phyloP scores from a whole-genome alignment of 345 rosid genomes.

The Eucalyptus brandiana region DNA sequence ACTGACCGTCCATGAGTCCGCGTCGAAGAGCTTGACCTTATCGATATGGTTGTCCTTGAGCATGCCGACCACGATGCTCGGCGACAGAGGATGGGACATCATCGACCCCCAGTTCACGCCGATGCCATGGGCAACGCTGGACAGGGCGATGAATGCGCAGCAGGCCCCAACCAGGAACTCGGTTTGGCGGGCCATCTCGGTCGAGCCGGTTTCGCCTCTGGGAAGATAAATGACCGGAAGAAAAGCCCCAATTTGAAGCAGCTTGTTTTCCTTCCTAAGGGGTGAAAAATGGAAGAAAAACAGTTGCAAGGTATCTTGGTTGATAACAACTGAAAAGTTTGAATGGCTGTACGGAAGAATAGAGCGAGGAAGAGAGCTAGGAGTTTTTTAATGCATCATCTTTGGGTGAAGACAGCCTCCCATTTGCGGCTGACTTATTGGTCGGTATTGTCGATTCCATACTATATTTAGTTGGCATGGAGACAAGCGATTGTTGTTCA shows the following conservation, averaged over 20 bases:
- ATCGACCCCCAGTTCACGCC: constrained; percentile 84
- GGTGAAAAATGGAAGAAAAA: background rate
- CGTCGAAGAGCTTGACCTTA: constrained; percentile 77
- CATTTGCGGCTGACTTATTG: background rate
- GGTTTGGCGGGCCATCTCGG: constrained; percentile 9
- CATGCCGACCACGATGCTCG: constrained; percentile 45
- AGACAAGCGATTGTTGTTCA: background rate
- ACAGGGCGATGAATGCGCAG: background rate
- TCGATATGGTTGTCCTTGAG: constrained; percentile 57
- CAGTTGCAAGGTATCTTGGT: background rate
- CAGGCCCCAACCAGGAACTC: background rate
- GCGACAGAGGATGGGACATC: constrained; percentile 51
- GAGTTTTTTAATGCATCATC: background rate
- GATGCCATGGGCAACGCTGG: constrained; percentile 13
- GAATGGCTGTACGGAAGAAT: background rate
- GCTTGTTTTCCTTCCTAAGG: background rate
- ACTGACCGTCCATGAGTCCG: constrained; percentile 38
- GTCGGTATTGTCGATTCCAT: background rate
- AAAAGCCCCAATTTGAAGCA: background rate
- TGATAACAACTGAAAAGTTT: background rate
- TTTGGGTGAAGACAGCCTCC: background rate
- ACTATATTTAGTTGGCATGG: background rate
- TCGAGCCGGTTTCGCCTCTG: background rate
- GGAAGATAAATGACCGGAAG: background rate
- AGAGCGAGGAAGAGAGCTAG: background rate